These are phyloP conservation scores for Cylindrotheca fusiformis DNA, from an alignment of 108 stramenopile species.

Conservation along the genomic window DNA sequence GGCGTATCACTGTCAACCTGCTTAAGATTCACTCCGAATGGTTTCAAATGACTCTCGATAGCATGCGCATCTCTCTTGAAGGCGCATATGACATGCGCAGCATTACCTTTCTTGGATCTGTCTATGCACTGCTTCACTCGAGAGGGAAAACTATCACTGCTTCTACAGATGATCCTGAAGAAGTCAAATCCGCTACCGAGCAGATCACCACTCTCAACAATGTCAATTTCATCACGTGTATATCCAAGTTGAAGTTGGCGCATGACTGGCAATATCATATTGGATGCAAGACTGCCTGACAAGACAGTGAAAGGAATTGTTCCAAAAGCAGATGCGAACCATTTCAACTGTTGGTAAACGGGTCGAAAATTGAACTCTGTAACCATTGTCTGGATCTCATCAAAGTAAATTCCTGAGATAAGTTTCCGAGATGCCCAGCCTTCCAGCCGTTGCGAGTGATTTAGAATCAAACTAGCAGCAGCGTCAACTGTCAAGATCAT, in stretches of 20 bases:
- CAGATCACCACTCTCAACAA: background rate
- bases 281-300: background rate
- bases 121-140: too few relatives aligned
- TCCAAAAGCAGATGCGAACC: too few relatives aligned
- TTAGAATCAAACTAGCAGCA: background rate
- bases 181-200: constrained; percentile 1
- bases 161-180: too few relatives aligned
- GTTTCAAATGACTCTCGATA: too few relatives aligned
- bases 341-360: background rate
- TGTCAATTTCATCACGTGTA: background rate
- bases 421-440: background rate
- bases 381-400: background rate
- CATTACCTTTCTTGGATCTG: too few relatives aligned
- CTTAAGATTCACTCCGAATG: too few relatives aligned
- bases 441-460: too few relatives aligned
- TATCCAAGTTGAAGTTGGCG: background rate
- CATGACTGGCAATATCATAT: background rate
- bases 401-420: background rate
- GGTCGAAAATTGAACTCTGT: background rate
- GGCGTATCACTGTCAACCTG: background rate
- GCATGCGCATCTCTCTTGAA: too few relatives aligned
- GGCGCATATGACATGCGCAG: too few relatives aligned
- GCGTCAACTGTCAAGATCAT: constrained; percentile 1
- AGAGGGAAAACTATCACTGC: too few relatives aligned
- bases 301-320: background rate